Evolutionary conservation across 345 rosid species (phyloP), one percentile per base, ranked within the genome.

Genomic region (Populus euphratica): DNA sequence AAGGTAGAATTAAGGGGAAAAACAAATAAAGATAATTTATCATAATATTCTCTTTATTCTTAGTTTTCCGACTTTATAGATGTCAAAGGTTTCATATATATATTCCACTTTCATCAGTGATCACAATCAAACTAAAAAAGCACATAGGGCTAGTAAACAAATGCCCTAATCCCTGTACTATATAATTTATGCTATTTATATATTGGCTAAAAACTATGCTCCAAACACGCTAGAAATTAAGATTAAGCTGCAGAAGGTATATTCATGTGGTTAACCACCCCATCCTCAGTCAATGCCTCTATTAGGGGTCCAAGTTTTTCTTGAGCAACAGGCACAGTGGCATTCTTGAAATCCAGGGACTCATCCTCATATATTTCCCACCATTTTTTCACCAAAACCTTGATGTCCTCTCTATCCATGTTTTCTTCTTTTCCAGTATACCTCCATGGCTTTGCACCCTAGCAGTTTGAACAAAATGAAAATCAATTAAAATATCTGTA

Each of bases 371-470:
- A 84, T 17, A 91, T 78, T 29, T 93, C 94, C 93, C 93, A 85
- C 99, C 97, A 95, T 83, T 89, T 89, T 47, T 81, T 76, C 80
- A 91, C 92, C 35, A 91, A 81, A 84, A 83, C 82, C 89, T 67
- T 68, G 33, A 79, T 79, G 64, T 50, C 21, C 64, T 73, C 90
- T 84, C 97, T 87, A 27, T 90, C 90, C 97, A 94, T 91, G 80
- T 94, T 91, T 64, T 71, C 86, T 79, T 93, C 97, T 73, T 89
- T 76, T 29, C 98, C 97, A 5, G 95, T 93, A 72, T 86, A 94
- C 83, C 93, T 93, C 98, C 98, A 92, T 63, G 98, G 97, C 77
- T 94, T 94, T 25, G 96, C 87, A 5, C 97, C 96, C 97, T 88
- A 50, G 6, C 16, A 44, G 31, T 14, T 17, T 8, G 36, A 49